Evolutionary conservation across 805 yeast genomes (phyloP), one percentile per base, ranked within the genome.

Genomic region (Lipomyces oligophaga): DNA sequence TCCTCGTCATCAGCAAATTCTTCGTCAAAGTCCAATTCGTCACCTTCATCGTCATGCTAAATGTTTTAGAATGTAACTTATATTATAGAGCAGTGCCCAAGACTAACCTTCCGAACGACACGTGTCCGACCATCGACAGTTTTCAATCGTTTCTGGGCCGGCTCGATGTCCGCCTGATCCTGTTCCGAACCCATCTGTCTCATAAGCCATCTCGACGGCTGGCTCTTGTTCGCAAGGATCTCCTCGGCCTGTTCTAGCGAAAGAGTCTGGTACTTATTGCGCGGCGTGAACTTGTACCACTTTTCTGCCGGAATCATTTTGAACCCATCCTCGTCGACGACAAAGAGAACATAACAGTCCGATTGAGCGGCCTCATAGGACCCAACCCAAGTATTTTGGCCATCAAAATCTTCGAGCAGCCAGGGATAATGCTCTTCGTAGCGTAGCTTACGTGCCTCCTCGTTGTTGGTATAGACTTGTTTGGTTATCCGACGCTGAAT

Each of bases 1-100:
- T 90, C 98, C 69, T 93, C 98, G 65, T 93, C 98, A 66, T 93
- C 98, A 22, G 93, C 97, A 67, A 93, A 93, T 64, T 89, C 97
- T 64, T 93, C 97, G 58, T 93, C 97, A 61, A 75, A 90, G 67
- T 90, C 98, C 60, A 93, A 69, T 61, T 88, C 97, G 55, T 89
- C 97, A 55, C 85, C 87, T 47, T 87, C 95, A 8, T 87, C 81
- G 56, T 80, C 86, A 51, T 79, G 61, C 33, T 71, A 77, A 56
- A 68, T 34, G 40, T 38, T 10, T 7, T 38, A 27, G 6, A 33
- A 20, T 15, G 21, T 31, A 3, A 22, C 31, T 18, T 18, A n/a
- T 16, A 42, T 28, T 10, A 19, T 41, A 5, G 31, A 32, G 33
- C 11, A 37, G 19, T 8, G n/a, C 39, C 7, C 10, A 37, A 24